Evolutionary conservation across 345 rosid species (phyloP).

Genomic region (Trapa incisa): DNA sequence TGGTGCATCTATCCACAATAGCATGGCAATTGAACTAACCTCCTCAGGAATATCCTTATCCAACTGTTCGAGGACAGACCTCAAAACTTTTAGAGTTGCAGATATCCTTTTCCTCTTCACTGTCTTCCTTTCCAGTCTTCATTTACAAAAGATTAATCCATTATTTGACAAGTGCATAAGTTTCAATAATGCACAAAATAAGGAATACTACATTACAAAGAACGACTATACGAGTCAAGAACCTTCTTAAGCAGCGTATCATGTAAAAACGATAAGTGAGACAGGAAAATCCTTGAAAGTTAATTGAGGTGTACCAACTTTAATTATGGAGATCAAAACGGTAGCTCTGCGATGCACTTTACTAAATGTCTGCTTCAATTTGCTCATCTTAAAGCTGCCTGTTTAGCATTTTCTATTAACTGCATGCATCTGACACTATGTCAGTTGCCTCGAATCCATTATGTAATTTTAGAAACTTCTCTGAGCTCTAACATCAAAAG

Average conservation of each 20-base stretch:
- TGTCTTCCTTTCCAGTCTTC: slow-evolving; percentile 76
- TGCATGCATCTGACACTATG: neutral
- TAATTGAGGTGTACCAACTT: neutral
- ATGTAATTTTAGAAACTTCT: neutral
- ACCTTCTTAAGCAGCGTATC: neutral
- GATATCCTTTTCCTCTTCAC: slow-evolving; percentile 75
- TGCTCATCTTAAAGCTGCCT: neutral
- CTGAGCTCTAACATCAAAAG: neutral
- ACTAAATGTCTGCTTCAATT: neutral
- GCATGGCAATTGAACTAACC: slow-evolving; percentile 29
- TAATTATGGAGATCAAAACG: neutral
- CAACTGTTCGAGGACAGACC: slow-evolving; percentile 72
- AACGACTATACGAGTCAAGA: neutral
- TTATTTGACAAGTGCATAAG: neutral
- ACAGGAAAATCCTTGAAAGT: neutral
- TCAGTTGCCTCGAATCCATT: neutral
- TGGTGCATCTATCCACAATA: neutral
- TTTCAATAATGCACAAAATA: neutral
- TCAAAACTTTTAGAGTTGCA: slow-evolving; percentile 75
- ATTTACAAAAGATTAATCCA: slow-evolving; percentile 9
- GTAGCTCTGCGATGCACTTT: neutral
- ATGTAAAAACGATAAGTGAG: neutral
- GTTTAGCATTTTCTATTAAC: neutral
- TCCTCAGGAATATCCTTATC: slow-evolving; percentile 77
- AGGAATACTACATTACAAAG: neutral